Evolutionary conservation across 2,329 filamentous ascomycete genomes (phyloP).

Genomic region (Beauveria rudraprayagi): DNA sequence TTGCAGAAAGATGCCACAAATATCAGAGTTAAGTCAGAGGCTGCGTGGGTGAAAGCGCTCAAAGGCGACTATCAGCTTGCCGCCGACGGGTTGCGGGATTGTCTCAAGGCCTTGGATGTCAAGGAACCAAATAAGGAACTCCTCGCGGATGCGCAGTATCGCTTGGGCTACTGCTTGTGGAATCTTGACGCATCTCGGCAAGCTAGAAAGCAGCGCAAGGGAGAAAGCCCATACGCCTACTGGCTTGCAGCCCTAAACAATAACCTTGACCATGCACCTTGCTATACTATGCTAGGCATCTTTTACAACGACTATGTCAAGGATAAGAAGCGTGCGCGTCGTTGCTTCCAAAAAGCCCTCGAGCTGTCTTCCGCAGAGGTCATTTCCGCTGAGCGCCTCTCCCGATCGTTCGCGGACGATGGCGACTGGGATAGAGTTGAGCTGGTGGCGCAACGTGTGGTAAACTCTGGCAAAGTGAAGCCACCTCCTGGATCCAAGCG

Average conservation of each 20-base stretch:
- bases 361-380: conserved; percentile 85
- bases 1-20: conserved; percentile 65
- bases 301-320: conserved; percentile 89
- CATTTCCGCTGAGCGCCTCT: conserved; percentile 77
- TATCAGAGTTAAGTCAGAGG: conserved; percentile 72
- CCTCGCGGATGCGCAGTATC: conserved; percentile 78
- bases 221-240: conserved; percentile 62
- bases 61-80: conserved; percentile 66
- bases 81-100: conserved; percentile 60
- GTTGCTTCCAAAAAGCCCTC: conserved; percentile 93
- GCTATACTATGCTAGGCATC: conserved; percentile 83
- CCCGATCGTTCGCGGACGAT: conserved; percentile 77
- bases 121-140: conserved; percentile 58
- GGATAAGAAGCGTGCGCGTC: conserved; percentile 77
- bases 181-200: conserved; percentile 65
- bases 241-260: conserved; percentile 80
- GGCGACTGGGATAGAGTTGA: conserved; percentile 97
- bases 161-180: conserved; percentile 83
- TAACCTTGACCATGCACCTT: conserved; percentile 79
- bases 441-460: conserved; percentile 78
- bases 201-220: conserved; percentile 70
- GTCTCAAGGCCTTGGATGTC: conserved; percentile 56
- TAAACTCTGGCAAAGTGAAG: conserved; percentile 89
- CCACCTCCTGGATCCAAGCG: conserved; percentile 88
- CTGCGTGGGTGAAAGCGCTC: conserved; percentile 85